phyloP scores from a whole-genome alignment of 345 rosid genomes.

The Barbarea vulgaris region DNA sequence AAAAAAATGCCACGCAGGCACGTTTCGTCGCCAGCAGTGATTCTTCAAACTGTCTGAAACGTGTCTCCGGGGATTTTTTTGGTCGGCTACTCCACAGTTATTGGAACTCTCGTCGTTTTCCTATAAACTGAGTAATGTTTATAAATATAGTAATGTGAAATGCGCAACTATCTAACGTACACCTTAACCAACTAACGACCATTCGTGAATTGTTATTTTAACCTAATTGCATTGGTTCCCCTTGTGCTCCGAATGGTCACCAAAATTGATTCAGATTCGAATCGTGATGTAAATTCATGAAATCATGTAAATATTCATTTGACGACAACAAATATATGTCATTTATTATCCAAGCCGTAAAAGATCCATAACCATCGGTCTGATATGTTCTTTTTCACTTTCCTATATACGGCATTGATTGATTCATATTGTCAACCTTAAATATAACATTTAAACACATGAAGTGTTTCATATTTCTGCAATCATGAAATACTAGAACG shows the following conservation, averaged over 20 bases:
- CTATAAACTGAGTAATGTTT: neutral
- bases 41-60: constrained; percentile 32
- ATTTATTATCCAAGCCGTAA: neutral
- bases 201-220: constrained; percentile 21
- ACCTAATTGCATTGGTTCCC: neutral
- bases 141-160: neutral
- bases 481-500: neutral
- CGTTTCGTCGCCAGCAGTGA: constrained; percentile 36
- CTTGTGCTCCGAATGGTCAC: neutral
- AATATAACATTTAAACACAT: neutral
- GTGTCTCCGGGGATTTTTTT: constrained; percentile 38
- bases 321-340: too few species aligned
- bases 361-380: neutral
- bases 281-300: neutral
- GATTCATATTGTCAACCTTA: neutral
- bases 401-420: neutral
- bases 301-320: too few species aligned
- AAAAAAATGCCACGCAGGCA: constrained; percentile 38
- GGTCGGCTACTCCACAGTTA: constrained; percentile 44
- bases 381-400: neutral
- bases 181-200: constrained; percentile 36
- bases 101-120: constrained; percentile 38
- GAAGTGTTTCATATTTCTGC: too few species aligned
- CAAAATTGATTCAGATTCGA: neutral
- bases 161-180: constrained; percentile 17